Conservation (phyloP, 139 green algal species). For the Chlorella sp. region DNA sequence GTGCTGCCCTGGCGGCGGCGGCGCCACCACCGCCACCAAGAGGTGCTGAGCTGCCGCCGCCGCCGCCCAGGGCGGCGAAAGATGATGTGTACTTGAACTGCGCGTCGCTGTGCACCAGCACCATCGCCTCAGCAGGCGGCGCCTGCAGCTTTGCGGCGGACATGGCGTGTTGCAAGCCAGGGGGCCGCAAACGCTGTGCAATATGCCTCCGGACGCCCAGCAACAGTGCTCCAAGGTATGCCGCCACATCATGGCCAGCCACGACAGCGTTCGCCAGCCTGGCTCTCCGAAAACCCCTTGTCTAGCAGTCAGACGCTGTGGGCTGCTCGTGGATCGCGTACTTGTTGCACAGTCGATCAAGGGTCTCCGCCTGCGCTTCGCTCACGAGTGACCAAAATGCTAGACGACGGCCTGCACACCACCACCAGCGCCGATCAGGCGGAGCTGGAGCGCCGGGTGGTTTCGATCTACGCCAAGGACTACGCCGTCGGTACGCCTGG, state of each 20-base stretch:
- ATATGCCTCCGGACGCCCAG: not conserved
- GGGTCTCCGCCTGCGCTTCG: not conserved
- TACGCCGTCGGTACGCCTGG: not conserved
- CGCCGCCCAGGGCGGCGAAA: not conserved
- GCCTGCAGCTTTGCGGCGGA: no score
- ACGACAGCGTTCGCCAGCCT: no score
- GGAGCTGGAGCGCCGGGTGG: slow-evolving; percentile 62
- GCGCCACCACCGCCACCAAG: not conserved
- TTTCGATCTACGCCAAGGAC: slow-evolving; percentile 42
- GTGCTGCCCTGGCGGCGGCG: not conserved
- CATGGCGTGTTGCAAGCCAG: no score
- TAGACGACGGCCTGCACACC: slow-evolving; percentile 51
- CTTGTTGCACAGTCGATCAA: not conserved
- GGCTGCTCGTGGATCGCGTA: not conserved
- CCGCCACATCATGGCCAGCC: no score
- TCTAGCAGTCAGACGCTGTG: no score
- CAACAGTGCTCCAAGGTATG: not conserved
- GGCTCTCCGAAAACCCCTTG: no score
- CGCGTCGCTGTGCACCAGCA: slow-evolving; percentile 10
- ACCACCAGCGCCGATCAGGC: slow-evolving; percentile 56
- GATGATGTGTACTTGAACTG: not conserved
- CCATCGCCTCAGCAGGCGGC: not conserved
- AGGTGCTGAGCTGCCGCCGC: no score
- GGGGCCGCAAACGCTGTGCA: no score
- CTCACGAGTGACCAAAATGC: not conserved